A percentile compares a stretch with the other conserved stretches of the same genome.
Evolutionary conservation across 305 asterid genomes (phyloP).

Genomic region (Fraxinus greggii): DNA sequence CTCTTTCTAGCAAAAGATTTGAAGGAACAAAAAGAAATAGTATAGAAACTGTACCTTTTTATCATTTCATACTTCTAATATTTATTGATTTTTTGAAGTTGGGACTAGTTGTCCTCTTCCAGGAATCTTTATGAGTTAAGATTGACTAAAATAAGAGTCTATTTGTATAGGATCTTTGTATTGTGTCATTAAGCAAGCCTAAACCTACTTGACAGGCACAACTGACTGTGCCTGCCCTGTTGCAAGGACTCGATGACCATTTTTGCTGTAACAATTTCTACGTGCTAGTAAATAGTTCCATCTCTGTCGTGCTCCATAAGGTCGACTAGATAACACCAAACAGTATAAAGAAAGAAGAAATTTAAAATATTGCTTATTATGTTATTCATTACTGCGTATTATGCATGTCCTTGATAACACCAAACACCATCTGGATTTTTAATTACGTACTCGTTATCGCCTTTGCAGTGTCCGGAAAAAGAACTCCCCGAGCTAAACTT

Average conservation of each 20-base stretch:
- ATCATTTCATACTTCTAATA: neutral
- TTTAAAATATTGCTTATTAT: neutral
- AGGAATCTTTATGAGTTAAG: slow-evolving; percentile 18
- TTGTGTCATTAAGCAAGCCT: slow-evolving; percentile 53
- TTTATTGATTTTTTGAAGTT: slow-evolving; percentile 17
- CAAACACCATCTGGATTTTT: no score
- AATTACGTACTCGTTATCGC: neutral
- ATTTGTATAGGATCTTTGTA: slow-evolving; percentile 1
- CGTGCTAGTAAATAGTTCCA: neutral
- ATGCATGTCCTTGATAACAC: neutral
- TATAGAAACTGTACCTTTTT: slow-evolving; percentile 12
- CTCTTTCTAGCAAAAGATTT: neutral
- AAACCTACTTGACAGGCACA: slow-evolving; percentile 44
- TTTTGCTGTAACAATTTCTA: neutral
- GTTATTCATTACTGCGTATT: neutral
- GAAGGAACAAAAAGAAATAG: slow-evolving; percentile 1
- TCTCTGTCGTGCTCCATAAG: neutral
- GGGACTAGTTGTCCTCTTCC: slow-evolving; percentile 20
- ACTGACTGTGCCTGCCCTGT: slow-evolving; percentile 14
- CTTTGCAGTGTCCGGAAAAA: neutral
- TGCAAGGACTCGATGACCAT: neutral
- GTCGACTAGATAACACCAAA: neutral
- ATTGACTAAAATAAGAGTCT: neutral
- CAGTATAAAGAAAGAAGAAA: neutral
- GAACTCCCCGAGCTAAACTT: neutral